Percentiles rank a stretch among this genome's conserved stretches.
Conservation (phyloP, 2,329 filamentous ascomycete genomes). For the Tolypocladium endophyticum region DNA sequence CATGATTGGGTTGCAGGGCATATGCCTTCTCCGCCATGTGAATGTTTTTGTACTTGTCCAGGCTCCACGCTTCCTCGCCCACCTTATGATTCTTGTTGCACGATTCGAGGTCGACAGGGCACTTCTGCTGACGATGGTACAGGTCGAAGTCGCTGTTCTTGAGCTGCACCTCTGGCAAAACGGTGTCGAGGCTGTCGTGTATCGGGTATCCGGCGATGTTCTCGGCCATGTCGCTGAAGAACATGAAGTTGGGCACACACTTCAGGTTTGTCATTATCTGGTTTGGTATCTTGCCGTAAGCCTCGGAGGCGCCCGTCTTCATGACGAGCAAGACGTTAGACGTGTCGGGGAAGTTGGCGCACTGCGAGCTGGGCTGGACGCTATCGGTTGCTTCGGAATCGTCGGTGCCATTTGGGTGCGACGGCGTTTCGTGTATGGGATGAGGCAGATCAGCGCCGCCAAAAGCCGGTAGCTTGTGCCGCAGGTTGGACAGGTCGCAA, state of each 20-base stretch:
- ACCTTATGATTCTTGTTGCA: conserved; percentile 23
- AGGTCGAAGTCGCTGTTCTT: conserved; percentile 40
- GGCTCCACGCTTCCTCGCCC: conserved; percentile 32
- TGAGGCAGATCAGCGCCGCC: not conserved
- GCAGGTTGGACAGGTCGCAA: conserved; percentile 8
- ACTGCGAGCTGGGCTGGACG: conserved; percentile 15
- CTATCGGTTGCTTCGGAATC: conserved; percentile 1
- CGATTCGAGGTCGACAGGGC: conserved; percentile 31
- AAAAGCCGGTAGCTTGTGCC: conserved; percentile 2
- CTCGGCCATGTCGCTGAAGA: conserved; percentile 48
- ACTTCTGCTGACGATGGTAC: conserved; percentile 33
- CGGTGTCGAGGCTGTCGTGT: conserved; percentile 34
- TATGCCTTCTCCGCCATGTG: conserved; percentile 48
- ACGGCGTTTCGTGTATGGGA: not conserved
- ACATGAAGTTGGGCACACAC: conserved; percentile 38
- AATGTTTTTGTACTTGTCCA: conserved; percentile 54
- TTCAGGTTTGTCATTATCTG: conserved; percentile 42
- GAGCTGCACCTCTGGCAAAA: conserved; percentile 30
- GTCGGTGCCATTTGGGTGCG: not conserved
- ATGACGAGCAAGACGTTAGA: conserved; percentile 39
- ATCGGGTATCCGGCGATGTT: conserved; percentile 32
- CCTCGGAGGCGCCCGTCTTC: conserved; percentile 47
- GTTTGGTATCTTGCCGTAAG: conserved; percentile 39
- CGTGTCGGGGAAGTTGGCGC: conserved; percentile 30
- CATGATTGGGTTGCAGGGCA: conserved; percentile 34